Conservation (phyloP, 371 early-diverging fungal species). For the Mucor mucedo region DNA sequence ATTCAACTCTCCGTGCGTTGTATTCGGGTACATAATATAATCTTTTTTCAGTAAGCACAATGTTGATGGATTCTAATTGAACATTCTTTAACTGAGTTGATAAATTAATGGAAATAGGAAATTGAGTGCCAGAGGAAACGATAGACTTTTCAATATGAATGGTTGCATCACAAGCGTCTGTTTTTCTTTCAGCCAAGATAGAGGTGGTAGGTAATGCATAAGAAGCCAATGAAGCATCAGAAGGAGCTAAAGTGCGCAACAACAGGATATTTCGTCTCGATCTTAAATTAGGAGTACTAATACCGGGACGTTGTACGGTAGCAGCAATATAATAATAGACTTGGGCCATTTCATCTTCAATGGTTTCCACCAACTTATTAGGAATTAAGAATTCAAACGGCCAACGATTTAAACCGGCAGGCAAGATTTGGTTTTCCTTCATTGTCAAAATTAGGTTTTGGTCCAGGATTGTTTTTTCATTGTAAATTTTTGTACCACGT, state of each 20-base stretch:
- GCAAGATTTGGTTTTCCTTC: slow-evolving; percentile 23
- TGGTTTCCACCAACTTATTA: slow-evolving; percentile 48
- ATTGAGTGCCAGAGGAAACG: slow-evolving; percentile 52
- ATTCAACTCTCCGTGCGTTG: slow-evolving; percentile 39
- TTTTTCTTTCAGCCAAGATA: slow-evolving; percentile 43
- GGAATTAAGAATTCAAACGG: slow-evolving; percentile 53
- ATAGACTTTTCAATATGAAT: slow-evolving; percentile 53
- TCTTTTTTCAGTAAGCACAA: slow-evolving; percentile 43
- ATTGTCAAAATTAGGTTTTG: slow-evolving; percentile 31
- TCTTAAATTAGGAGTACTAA: slow-evolving; percentile 23
- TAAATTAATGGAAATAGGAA: slow-evolving; percentile 46
- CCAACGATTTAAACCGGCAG: slow-evolving; percentile 46
- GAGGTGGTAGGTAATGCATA: slow-evolving; percentile 43
- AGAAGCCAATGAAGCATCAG: slow-evolving; percentile 37
- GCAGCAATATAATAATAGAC: slow-evolving; percentile 43
- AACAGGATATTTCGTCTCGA: slow-evolving; percentile 43
- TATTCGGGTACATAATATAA: slow-evolving; percentile 52
- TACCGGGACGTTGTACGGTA: slow-evolving; percentile 42
- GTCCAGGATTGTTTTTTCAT: slow-evolving; percentile 34
- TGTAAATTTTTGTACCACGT: slow-evolving; percentile 27
- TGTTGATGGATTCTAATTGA: slow-evolving; percentile 38
- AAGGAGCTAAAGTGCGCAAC: slow-evolving; percentile 43
- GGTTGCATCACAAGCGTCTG: slow-evolving; percentile 42
- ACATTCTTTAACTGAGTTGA: slow-evolving; percentile 47
- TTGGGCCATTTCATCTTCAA: slow-evolving; percentile 52